phyloP scores from a whole-genome alignment of 768 basidiomycete species.

The Serendipita sp. region DNA sequence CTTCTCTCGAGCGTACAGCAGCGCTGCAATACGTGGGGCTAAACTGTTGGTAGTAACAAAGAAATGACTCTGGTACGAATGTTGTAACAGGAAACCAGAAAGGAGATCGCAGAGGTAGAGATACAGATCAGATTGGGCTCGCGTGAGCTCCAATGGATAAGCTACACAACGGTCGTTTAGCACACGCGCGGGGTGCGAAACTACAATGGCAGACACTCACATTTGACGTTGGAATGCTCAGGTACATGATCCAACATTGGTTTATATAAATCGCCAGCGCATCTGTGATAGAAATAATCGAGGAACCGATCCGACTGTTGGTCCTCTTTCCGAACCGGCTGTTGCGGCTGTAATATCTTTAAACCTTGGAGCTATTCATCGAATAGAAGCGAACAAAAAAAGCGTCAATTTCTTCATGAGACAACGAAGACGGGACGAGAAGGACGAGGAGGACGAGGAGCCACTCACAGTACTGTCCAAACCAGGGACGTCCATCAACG shows the following conservation, averaged over 20 bases:
- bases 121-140: conserved; percentile 69
- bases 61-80: conserved; percentile 84
- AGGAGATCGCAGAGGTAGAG: conserved; percentile 84
- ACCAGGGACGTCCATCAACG: conserved; percentile 63
- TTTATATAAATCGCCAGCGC: conserved; percentile 59
- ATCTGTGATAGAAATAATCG: conserved; percentile 85
- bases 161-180: conserved; percentile 19
- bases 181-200: conserved; percentile 14
- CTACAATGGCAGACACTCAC: conserved; percentile 21
- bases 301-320: conserved; percentile 82
- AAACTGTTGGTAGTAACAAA: conserved; percentile 73
- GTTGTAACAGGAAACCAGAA: conserved; percentile 75
- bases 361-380: conserved; percentile 8
- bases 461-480: conserved; percentile 15
- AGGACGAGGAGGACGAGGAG: background rate
- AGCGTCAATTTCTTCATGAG: conserved; percentile 11
- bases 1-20: conserved; percentile 76
- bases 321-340: conserved; percentile 42
- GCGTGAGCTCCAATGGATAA: conserved; percentile 33
- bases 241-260: conserved; percentile 58
- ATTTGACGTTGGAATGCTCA: conserved; percentile 40
- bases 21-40: conserved; percentile 50
- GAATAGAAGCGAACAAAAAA: too few relatives aligned
- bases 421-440: background rate
- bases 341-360: conserved; percentile 21